phyloP scores from a whole-genome alignment of 352 stramenopile genomes.

The Globisporangium cederbergense region DNA sequence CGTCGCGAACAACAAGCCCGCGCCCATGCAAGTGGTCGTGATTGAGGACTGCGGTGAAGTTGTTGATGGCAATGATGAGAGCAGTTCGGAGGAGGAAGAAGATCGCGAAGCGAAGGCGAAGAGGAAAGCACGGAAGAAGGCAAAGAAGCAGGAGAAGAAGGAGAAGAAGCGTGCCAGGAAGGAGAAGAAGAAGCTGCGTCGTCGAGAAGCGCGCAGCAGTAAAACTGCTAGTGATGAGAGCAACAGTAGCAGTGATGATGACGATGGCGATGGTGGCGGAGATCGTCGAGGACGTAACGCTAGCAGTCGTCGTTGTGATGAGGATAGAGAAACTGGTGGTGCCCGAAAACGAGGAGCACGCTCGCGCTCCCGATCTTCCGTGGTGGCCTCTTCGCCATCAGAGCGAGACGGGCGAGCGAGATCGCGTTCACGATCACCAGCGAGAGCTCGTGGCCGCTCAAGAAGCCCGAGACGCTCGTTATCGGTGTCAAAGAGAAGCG shows the following conservation, averaged over 20 bases:
- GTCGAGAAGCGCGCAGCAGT: slow-evolving; percentile 18
- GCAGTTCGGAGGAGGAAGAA: slow-evolving; percentile 4
- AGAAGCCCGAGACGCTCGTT: background rate
- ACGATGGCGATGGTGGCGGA: background rate
- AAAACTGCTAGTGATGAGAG: background rate
- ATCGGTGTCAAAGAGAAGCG: background rate
- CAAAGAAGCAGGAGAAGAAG: slow-evolving; percentile 31
- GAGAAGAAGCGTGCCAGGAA: slow-evolving; percentile 32
- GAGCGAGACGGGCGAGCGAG: background rate
- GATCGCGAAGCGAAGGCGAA: slow-evolving; percentile 8
- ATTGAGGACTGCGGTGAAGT: slow-evolving; percentile 94
- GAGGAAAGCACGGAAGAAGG: slow-evolving; percentile 23
- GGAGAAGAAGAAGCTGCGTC: slow-evolving; percentile 30
- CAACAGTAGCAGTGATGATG: background rate
- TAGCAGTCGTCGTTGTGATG: background rate
- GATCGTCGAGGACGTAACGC: background rate
- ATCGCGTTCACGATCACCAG: background rate
- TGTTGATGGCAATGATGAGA: slow-evolving; percentile 18
- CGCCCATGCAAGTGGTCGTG: slow-evolving; percentile 82
- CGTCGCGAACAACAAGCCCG: slow-evolving; percentile 72
- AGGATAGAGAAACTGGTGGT: background rate
- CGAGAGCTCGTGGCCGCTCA: background rate
- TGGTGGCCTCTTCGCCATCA: background rate
- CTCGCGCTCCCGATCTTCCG: background rate
- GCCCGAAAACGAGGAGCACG: background rate